Percentiles rank a stretch among this genome's conserved stretches.
Evolutionary conservation across 148 eudicot species (phyloP).

Genomic region (Nyssa sinensis): DNA sequence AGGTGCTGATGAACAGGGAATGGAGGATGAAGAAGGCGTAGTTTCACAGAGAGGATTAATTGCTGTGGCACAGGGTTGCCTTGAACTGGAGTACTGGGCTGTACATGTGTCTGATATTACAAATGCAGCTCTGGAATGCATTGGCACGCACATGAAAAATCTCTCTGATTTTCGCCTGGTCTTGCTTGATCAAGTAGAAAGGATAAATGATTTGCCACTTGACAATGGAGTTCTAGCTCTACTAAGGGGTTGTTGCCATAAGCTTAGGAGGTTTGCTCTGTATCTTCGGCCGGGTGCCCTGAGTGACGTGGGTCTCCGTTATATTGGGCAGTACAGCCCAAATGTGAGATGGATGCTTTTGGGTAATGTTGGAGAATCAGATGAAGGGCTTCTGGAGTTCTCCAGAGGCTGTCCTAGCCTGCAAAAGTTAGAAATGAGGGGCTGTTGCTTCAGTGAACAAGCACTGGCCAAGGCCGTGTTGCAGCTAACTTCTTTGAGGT

Average conservation of each 20-base stretch:
- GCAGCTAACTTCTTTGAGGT: conserved; percentile 54
- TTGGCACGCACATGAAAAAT: conserved; percentile 55
- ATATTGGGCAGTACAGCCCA: conserved; percentile 60
- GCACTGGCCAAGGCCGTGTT: conserved; percentile 65
- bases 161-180: conserved; percentile 75
- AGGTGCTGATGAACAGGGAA: conserved; percentile 67
- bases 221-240: conserved; percentile 77
- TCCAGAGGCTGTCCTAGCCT: conserved; percentile 80
- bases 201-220: conserved; percentile 68
- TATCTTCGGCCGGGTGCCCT: conserved; percentile 78
- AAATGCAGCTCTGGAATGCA: conserved; percentile 59
- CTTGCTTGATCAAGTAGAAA: conserved; percentile 58
- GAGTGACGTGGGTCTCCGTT: conserved; percentile 64
- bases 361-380: conserved; percentile 70
- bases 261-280: conserved; percentile 65
- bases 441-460: conserved; percentile 70
- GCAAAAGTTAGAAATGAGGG: conserved; percentile 75
- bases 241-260: conserved; percentile 57
- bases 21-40: conserved; percentile 54
- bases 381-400: conserved; percentile 65
- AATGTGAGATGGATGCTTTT: conserved; percentile 89
- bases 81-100: conserved; percentile 70
- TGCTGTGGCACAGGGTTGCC: conserved; percentile 69
- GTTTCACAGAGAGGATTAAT: conserved; percentile 74
- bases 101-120: conserved; percentile 73